phyloP scores from a whole-genome alignment of 352 stramenopile species.

The Globisporangium orthogonon region DNA sequence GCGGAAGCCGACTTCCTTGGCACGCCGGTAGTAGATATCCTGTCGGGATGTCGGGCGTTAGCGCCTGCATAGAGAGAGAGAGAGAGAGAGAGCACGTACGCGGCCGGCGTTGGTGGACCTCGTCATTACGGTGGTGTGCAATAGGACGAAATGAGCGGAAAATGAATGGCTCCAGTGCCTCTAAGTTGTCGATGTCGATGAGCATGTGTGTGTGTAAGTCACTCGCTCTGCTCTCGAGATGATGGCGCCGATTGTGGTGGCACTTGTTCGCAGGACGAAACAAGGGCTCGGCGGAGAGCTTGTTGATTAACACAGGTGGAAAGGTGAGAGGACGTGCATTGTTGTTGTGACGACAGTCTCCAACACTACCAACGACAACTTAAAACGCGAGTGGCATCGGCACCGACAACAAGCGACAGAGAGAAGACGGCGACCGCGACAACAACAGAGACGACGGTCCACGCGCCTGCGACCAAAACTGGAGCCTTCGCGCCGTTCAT shows the following conservation, averaged over 20 bases:
- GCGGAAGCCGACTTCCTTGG: conserved; percentile 95
- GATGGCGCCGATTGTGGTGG: background rate
- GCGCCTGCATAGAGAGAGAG: background rate
- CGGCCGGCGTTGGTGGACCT: background rate
- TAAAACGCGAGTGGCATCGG: background rate
- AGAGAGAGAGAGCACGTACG: background rate
- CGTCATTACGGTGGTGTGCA: background rate
- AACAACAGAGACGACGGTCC: background rate
- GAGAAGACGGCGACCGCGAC: background rate
- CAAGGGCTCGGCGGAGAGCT: no score
- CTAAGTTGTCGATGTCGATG: no score
- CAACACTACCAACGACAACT: background rate
- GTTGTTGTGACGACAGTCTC: background rate
- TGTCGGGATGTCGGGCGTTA: conserved; percentile 8
- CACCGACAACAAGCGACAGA: background rate
- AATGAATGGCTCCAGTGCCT: no score
- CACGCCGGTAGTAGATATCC: conserved; percentile 90
- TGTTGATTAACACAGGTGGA: no score
- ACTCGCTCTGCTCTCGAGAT: no score
- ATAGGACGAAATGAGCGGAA: background rate
- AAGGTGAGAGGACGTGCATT: background rate
- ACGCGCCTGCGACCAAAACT: background rate
- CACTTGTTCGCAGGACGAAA: no score
- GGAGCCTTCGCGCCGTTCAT: no score
- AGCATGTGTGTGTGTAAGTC: no score